Percentiles rank a stretch among this genome's conserved stretches.
phyloP scores from a whole-genome alignment of 2,329 filamentous ascomycete species.

The Pseudogymnoascus sp. region DNA sequence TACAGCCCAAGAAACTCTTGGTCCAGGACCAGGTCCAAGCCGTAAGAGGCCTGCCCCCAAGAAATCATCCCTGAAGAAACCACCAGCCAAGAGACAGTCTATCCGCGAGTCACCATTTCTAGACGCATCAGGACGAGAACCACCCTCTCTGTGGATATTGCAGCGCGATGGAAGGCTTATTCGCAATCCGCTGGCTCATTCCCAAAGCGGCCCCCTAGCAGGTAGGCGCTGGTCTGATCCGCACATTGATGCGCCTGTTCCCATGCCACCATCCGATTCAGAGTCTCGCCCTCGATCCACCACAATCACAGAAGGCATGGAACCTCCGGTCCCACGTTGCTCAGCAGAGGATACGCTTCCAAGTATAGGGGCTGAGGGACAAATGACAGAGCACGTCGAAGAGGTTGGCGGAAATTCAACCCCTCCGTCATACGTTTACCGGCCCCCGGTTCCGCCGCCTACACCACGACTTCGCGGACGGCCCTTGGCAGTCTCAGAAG shows the following conservation, averaged over 20 bases:
- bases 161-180: not conserved
- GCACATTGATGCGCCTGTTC: not conserved
- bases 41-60: not conserved
- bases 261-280: not conserved
- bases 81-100: not conserved
- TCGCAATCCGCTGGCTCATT: not conserved
- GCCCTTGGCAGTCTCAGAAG: not conserved
- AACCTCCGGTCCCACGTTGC: not conserved
- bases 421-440: not conserved
- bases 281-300: not conserved
- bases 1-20: not conserved
- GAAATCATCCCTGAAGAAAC: not conserved
- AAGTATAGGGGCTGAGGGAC: not conserved
- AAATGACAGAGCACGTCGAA: not conserved
- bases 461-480: not conserved
- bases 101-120: not conserved
- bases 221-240: slow-evolving; percentile 3
- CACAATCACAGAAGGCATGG: not conserved
- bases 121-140: not conserved
- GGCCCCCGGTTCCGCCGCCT: not conserved
- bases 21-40: not conserved
- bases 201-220: not conserved
- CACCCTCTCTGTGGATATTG: not conserved
- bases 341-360: not conserved
- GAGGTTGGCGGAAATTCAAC: not conserved